A percentile compares a stretch with the other conserved stretches of the same genome.
Conservation (phyloP, 1,284 basidiomycete genomes). For the Hymenochaete sp. region DNA sequence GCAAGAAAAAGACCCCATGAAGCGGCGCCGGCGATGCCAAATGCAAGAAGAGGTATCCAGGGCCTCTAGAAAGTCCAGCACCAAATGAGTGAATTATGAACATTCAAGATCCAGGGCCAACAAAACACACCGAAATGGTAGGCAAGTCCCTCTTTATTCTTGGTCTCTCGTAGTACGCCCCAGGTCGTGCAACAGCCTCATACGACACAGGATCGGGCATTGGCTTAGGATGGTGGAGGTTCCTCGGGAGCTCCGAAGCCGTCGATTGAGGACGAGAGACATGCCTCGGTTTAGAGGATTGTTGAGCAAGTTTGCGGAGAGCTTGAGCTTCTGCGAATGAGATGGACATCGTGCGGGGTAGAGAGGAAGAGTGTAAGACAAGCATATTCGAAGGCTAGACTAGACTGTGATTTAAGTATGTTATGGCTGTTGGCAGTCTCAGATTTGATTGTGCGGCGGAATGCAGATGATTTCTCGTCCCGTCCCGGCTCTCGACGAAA, state of each 20-base stretch:
- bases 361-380: slow-evolving; percentile 10
- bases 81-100: background rate
- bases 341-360: slow-evolving; percentile 11
- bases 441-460: no score
- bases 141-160: slow-evolving; percentile 15
- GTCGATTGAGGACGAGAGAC: slow-evolving; percentile 2
- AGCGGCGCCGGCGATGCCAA: slow-evolving; percentile 44
- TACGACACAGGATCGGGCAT: slow-evolving; percentile 13
- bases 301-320: slow-evolving; percentile 15
- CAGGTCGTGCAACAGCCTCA: slow-evolving; percentile 10
- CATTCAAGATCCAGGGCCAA: no score
- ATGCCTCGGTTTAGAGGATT: slow-evolving; percentile 1
- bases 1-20: slow-evolving; percentile 62
- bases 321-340: slow-evolving; percentile 14
- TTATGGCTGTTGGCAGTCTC: background rate
- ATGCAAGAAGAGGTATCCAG: slow-evolving; percentile 53
- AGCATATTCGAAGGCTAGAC: slow-evolving; percentile 1
- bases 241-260: slow-evolving; percentile 6
- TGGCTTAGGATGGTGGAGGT: background rate
- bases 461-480: background rate
- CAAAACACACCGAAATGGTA: slow-evolving; percentile 9
- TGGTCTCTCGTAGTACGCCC: slow-evolving; percentile 17
- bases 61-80: slow-evolving; percentile 28
- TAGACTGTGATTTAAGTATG: background rate
- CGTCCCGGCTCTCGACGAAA: no score